Conservation (phyloP, 306 rosid species). For the Castanospermum australe region DNA sequence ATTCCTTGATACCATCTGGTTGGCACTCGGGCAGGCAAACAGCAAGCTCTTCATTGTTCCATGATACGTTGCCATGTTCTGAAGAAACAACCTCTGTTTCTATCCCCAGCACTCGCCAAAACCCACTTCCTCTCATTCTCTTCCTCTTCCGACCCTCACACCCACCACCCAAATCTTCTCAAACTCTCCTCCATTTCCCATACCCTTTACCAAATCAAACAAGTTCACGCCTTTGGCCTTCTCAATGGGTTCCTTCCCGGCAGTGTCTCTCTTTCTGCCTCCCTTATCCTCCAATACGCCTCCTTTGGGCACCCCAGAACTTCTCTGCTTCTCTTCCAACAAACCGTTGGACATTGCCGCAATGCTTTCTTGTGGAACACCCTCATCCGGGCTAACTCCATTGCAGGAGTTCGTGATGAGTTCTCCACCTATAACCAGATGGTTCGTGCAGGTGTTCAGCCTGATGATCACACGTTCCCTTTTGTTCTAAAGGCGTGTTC, state of each 20-base stretch:
- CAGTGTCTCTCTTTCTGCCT: slow-evolving; percentile 69
- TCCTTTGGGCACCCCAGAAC: slow-evolving; percentile 36
- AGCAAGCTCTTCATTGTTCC: slow-evolving; percentile 14
- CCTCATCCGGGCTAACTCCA: slow-evolving; percentile 63
- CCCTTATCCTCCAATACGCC: slow-evolving; percentile 78
- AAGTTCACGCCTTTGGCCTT: slow-evolving; percentile 63
- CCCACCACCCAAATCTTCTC: slow-evolving; percentile 48
- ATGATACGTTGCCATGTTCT: slow-evolving; percentile 37
- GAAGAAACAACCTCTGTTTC: slow-evolving; percentile 17
- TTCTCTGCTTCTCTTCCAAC: slow-evolving; percentile 52
- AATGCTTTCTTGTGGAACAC: slow-evolving; percentile 80
- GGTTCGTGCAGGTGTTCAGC: slow-evolving; percentile 56
- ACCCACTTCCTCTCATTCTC: slow-evolving; percentile 18
- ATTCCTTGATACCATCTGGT: too few species aligned
- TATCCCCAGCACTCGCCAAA: neutral
- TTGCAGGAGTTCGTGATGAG: slow-evolving; percentile 50
- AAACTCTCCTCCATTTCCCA: slow-evolving; percentile 38
- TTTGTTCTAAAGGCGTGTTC: slow-evolving; percentile 74
- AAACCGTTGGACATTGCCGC: slow-evolving; percentile 42
- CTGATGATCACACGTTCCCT: slow-evolving; percentile 76
- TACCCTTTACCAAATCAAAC: slow-evolving; percentile 63
- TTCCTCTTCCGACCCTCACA: neutral
- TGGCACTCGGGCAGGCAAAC: neutral
- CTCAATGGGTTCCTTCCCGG: slow-evolving; percentile 62
- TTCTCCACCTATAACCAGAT: slow-evolving; percentile 59